These are phyloP conservation scores for Syzygium aqueum DNA, from an alignment of 345 rosid species.

Conservation along the genomic window DNA sequence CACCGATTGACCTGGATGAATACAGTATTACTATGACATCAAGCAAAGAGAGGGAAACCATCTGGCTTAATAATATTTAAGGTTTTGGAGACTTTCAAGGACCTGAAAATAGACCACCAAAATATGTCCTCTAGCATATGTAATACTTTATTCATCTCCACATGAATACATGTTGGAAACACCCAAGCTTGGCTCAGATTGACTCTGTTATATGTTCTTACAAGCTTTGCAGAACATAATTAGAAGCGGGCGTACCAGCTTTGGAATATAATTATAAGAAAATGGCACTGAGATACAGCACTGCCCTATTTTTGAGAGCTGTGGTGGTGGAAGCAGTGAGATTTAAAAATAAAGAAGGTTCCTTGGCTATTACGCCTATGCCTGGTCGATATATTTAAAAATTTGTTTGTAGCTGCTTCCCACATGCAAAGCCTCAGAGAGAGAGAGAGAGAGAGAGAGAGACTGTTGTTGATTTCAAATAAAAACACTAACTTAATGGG, in stretches of 20 bases:
- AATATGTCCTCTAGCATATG: not conserved
- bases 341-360: conserved; percentile 9
- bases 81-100: not conserved
- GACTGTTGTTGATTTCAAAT: not conserved
- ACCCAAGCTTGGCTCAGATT: not conserved
- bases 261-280: not conserved
- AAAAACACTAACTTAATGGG: not conserved
- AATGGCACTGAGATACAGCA: not conserved
- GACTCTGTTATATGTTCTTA: not conserved
- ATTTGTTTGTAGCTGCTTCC: conserved; percentile 4
- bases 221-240: not conserved
- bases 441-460: not conserved
- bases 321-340: not conserved
- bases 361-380: conserved; percentile 3
- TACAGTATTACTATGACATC: not conserved
- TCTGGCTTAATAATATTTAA: not conserved
- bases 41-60: not conserved
- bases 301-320: not conserved
- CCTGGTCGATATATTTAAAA: conserved; percentile 1
- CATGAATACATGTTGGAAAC: conserved; percentile 8
- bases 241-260: not conserved
- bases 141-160: not conserved
- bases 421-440: conserved; percentile 20
- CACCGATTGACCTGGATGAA: not conserved
- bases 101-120: not conserved